Evolutionary conservation across 345 rosid species (phyloP).

Genomic region (Lagerstroemia speciosa): DNA sequence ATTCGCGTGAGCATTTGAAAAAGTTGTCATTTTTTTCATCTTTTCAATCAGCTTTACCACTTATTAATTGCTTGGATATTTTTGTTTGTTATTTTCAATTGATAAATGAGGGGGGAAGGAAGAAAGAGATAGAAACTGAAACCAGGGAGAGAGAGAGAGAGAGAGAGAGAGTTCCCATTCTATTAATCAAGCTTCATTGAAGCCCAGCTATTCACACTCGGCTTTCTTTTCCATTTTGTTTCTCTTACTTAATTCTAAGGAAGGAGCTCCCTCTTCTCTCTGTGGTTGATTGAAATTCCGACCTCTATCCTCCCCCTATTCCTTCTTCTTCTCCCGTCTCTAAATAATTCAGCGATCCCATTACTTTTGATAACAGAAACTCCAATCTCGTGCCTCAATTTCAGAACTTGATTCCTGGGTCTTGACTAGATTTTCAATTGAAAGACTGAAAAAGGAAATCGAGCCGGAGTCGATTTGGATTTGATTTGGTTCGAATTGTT

Average conservation of each 20-base stretch:
- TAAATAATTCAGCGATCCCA: too few relatives aligned
- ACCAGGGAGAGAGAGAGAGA: background rate
- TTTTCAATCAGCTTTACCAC: background rate
- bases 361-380: too few relatives aligned
- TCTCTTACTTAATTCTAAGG: background rate
- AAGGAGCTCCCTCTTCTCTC: too few relatives aligned
- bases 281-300: too few relatives aligned
- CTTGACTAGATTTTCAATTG: conserved; percentile 1
- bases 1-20: background rate
- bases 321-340: too few relatives aligned
- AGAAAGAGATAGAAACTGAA: background rate
- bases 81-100: too few relatives aligned
- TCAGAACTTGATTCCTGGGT: conserved; percentile 2
- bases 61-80: too few relatives aligned
- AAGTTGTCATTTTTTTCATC: background rate
- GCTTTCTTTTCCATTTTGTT: background rate
- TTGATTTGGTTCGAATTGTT: too few relatives aligned
- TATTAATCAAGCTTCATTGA: background rate
- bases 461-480: background rate
- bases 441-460: too few relatives aligned
- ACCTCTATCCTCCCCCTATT: too few relatives aligned
- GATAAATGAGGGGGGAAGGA: background rate
- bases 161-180: background rate
- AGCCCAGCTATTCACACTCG: background rate
- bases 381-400: background rate